Conservation (phyloP, 2,329 filamentous ascomycete genomes). For the Myriosclerotinia scirpicola region DNA sequence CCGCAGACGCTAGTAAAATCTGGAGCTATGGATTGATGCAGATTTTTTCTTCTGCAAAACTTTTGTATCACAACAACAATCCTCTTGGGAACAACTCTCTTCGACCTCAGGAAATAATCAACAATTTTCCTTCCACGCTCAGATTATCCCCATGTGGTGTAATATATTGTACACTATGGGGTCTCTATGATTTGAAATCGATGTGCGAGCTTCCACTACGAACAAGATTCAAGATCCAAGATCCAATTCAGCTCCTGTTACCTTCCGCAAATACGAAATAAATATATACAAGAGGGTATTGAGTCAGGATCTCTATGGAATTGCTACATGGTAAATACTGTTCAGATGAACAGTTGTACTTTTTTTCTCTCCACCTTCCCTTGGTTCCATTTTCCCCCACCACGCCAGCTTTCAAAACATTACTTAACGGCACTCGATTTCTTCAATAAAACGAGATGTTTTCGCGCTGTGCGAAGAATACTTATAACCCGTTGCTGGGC, state of each 20-base stretch:
- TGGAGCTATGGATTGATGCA: constrained; percentile 4
- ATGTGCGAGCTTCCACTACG: background rate
- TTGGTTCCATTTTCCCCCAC: background rate
- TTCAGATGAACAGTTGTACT: background rate
- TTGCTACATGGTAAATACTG: background rate
- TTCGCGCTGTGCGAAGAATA: constrained; percentile 69
- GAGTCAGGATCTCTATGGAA: background rate
- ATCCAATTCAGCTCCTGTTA: background rate
- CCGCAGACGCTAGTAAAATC: constrained; percentile 1
- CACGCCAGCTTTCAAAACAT: constrained; percentile 29
- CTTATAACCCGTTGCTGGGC: constrained; percentile 66
- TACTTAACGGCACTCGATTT: constrained; percentile 27
- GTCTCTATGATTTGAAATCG: background rate
- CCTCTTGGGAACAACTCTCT: background rate
- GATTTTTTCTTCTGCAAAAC: background rate
- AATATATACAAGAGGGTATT: background rate
- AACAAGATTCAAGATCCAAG: background rate
- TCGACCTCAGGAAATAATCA: background rate
- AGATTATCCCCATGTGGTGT: background rate
- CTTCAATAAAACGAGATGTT: constrained; percentile 53
- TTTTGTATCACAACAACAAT: background rate
- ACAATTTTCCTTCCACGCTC: background rate
- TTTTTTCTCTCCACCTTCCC: background rate
- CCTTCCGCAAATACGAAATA: background rate
- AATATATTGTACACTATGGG: background rate